Evolutionary conservation across 164 flowering plant genomes (phyloP).

Genomic region (Vitis cinerea): DNA sequence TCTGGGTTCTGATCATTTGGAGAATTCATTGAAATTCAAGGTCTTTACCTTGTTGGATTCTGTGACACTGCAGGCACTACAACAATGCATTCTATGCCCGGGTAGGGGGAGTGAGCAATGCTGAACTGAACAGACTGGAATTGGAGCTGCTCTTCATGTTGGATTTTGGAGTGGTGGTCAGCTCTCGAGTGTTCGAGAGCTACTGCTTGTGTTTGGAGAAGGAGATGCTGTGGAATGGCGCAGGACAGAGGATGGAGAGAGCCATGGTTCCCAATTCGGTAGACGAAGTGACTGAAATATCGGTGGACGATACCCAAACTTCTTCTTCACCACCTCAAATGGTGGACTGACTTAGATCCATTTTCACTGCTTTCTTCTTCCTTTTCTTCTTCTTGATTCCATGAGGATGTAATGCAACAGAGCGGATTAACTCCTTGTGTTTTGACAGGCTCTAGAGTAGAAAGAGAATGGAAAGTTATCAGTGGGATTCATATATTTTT

Average conservation of each 20-base stretch:
- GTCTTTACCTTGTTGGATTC: not conserved
- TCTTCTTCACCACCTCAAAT: constrained; percentile 38
- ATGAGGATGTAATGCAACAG: too few species aligned
- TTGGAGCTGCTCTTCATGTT: constrained; percentile 74
- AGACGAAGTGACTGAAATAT: constrained; percentile 51
- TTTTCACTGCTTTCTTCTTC: too few species aligned
- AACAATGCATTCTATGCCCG: constrained; percentile 86
- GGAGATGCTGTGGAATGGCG: constrained; percentile 52
- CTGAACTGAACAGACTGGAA: constrained; percentile 78
- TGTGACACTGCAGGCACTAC: constrained; percentile 60
- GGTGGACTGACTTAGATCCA: constrained; percentile 10
- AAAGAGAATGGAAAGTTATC: too few species aligned
- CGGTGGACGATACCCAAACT: constrained; percentile 38
- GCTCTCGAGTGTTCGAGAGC: constrained; percentile 71
- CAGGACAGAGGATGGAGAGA: constrained; percentile 36
- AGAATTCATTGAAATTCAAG: too few species aligned
- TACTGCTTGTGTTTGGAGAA: constrained; percentile 88
- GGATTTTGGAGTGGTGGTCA: constrained; percentile 72
- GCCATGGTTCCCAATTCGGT: constrained; percentile 18
- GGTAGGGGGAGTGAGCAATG: constrained; percentile 93
- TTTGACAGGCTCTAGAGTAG: too few species aligned
- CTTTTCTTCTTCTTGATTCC: too few species aligned
- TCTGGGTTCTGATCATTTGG: not conserved
- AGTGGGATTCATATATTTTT: too few species aligned
- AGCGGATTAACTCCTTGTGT: too few species aligned